These are phyloP conservation scores for Luzula sylvatica DNA, from an alignment of 176 grass and related monocot genomes.

Conservation along the genomic window DNA sequence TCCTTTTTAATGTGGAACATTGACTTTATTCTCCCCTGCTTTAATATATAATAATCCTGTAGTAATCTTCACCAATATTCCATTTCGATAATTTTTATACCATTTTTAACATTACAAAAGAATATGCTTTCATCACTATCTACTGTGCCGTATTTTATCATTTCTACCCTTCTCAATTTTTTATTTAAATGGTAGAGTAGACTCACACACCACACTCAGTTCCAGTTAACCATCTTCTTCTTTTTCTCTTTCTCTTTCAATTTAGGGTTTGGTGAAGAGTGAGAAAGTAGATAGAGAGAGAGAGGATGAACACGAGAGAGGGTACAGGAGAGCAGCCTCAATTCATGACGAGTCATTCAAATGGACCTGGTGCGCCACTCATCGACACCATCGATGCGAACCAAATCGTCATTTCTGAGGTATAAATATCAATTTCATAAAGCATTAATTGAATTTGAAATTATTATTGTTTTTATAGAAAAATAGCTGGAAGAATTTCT, in stretches of 20 bases:
- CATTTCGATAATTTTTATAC: too few relatives aligned
- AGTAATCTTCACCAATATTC: too few relatives aligned
- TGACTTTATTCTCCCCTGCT: not conserved
- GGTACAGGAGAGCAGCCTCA: conserved; percentile 27
- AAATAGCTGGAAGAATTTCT: conserved; percentile 86
- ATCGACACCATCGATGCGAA: conserved; percentile 76
- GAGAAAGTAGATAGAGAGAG: not conserved
- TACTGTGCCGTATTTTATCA: conserved; percentile 6
- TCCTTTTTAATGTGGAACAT: not conserved
- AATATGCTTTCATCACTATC: not conserved
- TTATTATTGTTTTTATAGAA: conserved; percentile 48
- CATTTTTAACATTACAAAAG: too few relatives aligned
- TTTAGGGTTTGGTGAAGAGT: conserved; percentile 1
- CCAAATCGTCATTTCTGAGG: conserved; percentile 85
- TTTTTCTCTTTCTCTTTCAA: too few relatives aligned
- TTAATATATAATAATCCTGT: too few relatives aligned
- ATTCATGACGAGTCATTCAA: conserved; percentile 51
- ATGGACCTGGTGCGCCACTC: conserved; percentile 51
- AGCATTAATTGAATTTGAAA: too few relatives aligned
- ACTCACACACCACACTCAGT: too few relatives aligned
- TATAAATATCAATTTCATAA: too few relatives aligned
- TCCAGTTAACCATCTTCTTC: not conserved
- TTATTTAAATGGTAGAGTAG: conserved; percentile 1
- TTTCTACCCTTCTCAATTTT: not conserved
- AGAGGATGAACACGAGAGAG: not conserved